Evolutionary conservation across 805 yeast species (phyloP).

Genomic region (Yamadazyma ubonensis): DNA sequence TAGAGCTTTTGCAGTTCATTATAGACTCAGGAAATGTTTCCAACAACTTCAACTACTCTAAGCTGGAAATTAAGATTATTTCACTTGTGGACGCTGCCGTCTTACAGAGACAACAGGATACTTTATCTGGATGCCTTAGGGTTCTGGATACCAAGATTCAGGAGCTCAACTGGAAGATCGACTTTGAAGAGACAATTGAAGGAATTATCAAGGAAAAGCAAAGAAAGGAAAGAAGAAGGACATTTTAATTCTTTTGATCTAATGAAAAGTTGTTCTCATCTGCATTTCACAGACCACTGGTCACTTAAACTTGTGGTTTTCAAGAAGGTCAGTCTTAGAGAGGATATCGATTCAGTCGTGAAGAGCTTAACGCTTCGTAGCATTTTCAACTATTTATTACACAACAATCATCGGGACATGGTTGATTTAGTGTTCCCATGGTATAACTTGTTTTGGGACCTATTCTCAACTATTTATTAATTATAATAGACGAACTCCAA

Average conservation of each 20-base stretch:
- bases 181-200: conserved; percentile 12
- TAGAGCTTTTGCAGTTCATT: conserved; percentile 6
- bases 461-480: too few species aligned
- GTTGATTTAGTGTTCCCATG: too few species aligned
- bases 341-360: too few species aligned
- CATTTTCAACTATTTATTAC: too few species aligned
- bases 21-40: conserved; percentile 6
- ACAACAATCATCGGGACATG: too few species aligned
- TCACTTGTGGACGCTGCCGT: conserved; percentile 2
- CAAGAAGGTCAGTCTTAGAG: too few species aligned
- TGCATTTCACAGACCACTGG: too few species aligned
- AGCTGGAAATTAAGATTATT: conserved; percentile 12
- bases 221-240: conserved; percentile 5
- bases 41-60: conserved; percentile 11
- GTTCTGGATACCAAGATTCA: conserved; percentile 14
- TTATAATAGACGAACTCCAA: too few species aligned
- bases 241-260: conserved; percentile 8
- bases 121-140: conserved; percentile 8
- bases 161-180: conserved; percentile 15
- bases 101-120: conserved; percentile 7
- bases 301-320: too few species aligned
- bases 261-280: too few species aligned
- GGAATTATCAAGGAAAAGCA: conserved; percentile 1
- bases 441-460: too few species aligned
- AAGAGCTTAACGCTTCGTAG: too few species aligned